These are phyloP conservation scores for Gossypium lobatum DNA, from an alignment of 441 rosid genomes.

Conservation along the genomic window DNA sequence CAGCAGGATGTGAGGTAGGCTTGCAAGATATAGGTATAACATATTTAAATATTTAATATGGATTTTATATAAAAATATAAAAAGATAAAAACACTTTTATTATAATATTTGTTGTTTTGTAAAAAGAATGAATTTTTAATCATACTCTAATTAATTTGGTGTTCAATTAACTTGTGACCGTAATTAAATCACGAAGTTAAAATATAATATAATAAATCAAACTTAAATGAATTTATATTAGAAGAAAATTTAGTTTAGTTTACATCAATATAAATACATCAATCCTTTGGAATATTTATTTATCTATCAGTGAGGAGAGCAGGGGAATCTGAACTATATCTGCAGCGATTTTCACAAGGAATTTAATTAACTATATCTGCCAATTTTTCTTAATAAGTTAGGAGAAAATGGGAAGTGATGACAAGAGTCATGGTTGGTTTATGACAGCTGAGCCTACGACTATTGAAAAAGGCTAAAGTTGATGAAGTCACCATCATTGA, in stretches of 20 bases:
- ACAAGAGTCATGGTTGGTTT: not conserved
- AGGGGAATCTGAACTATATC: not conserved
- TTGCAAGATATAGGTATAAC: too few relatives aligned
- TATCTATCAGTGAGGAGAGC: not conserved
- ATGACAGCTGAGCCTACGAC: not conserved
- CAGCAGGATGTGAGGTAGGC: too few relatives aligned
- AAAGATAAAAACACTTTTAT: too few relatives aligned
- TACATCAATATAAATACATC: not conserved
- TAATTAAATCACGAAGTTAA: too few relatives aligned
- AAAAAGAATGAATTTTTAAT: too few relatives aligned
- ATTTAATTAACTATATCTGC: not conserved
- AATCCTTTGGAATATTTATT: not conserved
- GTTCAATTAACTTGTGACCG: too few relatives aligned
- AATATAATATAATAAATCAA: too few relatives aligned
- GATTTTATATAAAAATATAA: too few relatives aligned
- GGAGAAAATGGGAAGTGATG: not conserved
- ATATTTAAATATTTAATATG: too few relatives aligned
- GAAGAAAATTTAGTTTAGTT: not conserved
- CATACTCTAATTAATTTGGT: too few relatives aligned
- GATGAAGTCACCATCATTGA: slow-evolving; percentile 19
- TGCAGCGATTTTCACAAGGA: not conserved
- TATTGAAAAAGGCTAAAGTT: slow-evolving; percentile 5
- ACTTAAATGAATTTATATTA: too few relatives aligned
- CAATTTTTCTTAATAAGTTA: not conserved
- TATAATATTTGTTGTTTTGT: too few relatives aligned